phyloP scores from a whole-genome alignment of 768 basidiomycete species.

The Pulveroboletus sp. region DNA sequence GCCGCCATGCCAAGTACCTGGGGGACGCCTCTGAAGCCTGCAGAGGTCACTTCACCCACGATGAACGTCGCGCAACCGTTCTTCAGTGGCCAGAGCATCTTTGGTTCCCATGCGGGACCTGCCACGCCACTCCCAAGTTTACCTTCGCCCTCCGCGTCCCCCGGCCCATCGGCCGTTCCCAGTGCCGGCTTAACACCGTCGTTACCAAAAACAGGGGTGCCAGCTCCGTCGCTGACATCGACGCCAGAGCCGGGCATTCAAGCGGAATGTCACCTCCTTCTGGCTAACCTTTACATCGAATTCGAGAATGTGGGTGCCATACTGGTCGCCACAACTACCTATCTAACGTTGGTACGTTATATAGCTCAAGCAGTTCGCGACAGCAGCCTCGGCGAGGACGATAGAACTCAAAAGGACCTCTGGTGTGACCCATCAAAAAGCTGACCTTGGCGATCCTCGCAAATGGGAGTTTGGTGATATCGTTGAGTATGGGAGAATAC shows the following conservation, averaged over 20 bases:
- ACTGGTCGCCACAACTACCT: neutral
- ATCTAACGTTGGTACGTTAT: neutral
- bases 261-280: conserved; percentile 52
- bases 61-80: conserved; percentile 2
- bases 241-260: conserved; percentile 61
- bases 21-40: conserved; percentile 5
- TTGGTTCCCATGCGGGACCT: conserved; percentile 1
- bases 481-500: conserved; percentile 41
- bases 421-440: conserved; percentile 36
- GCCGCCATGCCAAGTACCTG: conserved; percentile 1
- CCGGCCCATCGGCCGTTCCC: neutral
- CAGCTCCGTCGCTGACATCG: conserved; percentile 12
- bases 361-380: conserved; percentile 49
- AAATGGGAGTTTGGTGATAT: conserved; percentile 57
- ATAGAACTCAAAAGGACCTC: conserved; percentile 34
- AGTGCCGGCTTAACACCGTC: conserved; percentile 5
- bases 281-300: conserved; percentile 44
- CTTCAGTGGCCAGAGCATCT: conserved; percentile 11
- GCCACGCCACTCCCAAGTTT: neutral
- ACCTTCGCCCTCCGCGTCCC: conserved; percentile 1
- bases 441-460: conserved; percentile 41
- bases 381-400: conserved; percentile 34
- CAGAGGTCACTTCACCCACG: neutral
- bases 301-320: conserved; percentile 50
- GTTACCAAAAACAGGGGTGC: neutral